These are phyloP conservation scores for Globisporangium sylvaticum DNA, from an alignment of 352 stramenopile genomes.

Conservation along the genomic window DNA sequence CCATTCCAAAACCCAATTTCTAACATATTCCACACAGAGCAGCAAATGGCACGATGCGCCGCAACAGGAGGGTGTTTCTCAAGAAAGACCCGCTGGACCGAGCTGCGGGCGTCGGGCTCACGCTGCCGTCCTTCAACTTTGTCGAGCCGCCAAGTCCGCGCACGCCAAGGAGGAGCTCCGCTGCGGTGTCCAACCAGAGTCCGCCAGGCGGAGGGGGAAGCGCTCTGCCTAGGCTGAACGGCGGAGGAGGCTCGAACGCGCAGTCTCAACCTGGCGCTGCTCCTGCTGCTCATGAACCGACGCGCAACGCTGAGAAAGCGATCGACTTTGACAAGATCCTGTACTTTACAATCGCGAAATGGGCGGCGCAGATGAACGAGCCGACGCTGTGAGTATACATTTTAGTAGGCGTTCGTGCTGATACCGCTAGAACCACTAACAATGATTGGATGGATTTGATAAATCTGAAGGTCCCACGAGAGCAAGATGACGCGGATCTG, in stretches of 20 bases:
- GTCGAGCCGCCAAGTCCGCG: slow-evolving; percentile 31
- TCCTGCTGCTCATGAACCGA: slow-evolving; percentile 9
- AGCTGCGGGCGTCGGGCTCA: slow-evolving; percentile 27
- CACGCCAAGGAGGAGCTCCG: background rate
- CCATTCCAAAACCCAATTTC: background rate
- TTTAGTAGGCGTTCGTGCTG: background rate
- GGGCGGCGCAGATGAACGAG: slow-evolving; percentile 20
- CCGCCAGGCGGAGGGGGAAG: background rate
- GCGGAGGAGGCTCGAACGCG: background rate
- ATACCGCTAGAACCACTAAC: background rate
- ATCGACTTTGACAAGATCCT: slow-evolving; percentile 22
- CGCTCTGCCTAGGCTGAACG: slow-evolving; percentile 1
- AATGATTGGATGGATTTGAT: background rate
- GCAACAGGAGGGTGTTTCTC: slow-evolving; percentile 4
- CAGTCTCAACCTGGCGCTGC: slow-evolving; percentile 10
- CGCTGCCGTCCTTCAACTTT: slow-evolving; percentile 64
- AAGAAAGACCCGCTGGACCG: slow-evolving; percentile 16
- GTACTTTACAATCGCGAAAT: slow-evolving; percentile 15
- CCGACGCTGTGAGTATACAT: slow-evolving; percentile 14
- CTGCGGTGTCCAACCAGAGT: background rate
- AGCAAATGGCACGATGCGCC: slow-evolving; percentile 8
- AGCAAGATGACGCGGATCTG: slow-evolving; percentile 51
- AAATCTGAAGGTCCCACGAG: slow-evolving; percentile 25
- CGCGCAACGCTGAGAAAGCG: background rate
- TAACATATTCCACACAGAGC: background rate